A percentile compares a stretch with the other conserved stretches of the same genome.
Evolutionary conservation across 768 basidiomycete species (phyloP).

Genomic region (Mrakia blollopis): DNA sequence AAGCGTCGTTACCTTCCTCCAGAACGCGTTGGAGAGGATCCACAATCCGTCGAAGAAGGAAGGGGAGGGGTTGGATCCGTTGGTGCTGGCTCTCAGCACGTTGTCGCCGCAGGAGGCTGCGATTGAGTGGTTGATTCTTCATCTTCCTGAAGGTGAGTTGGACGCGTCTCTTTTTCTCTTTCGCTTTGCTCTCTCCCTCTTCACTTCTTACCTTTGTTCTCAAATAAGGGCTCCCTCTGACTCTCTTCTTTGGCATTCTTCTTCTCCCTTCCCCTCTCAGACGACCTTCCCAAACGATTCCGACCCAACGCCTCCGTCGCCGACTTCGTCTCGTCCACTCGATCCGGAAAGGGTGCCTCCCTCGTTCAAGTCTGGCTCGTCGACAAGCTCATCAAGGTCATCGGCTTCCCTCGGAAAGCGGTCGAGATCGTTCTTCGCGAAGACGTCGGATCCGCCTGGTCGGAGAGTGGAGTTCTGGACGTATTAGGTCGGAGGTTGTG

Average conservation of each 20-base stretch:
- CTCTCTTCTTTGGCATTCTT: no score
- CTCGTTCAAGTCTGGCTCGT: conserved; percentile 72
- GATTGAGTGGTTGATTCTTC: conserved; percentile 76
- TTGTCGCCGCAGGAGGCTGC: conserved; percentile 67
- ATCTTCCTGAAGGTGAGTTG: conserved; percentile 54
- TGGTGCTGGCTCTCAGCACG: conserved; percentile 52
- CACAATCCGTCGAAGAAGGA: conserved; percentile 7
- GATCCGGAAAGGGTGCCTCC: conserved; percentile 47
- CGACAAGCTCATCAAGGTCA: conserved; percentile 73
- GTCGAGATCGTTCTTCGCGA: conserved; percentile 55
- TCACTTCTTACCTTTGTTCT: no score
- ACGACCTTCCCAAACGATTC: conserved; percentile 61
- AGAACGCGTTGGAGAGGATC: conserved; percentile 16
- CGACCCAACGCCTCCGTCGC: conserved; percentile 37
- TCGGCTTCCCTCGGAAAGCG: conserved; percentile 69
- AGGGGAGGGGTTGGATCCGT: conserved; percentile 53
- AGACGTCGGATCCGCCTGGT: conserved; percentile 43
- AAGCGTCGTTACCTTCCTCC: conserved; percentile 47
- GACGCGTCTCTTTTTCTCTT: background rate
- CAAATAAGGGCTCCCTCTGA: no score
- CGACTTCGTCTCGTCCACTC: conserved; percentile 43
- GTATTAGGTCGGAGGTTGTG: conserved; percentile 48
- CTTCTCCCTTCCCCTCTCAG: conserved; percentile 37
- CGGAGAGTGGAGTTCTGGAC: conserved; percentile 51
- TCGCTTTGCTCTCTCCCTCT: background rate